A percentile compares a stretch with the other conserved stretches of the same genome.
Evolutionary conservation across 129 eudicot species (phyloP).

Genomic region (Erigeron canadensis): DNA sequence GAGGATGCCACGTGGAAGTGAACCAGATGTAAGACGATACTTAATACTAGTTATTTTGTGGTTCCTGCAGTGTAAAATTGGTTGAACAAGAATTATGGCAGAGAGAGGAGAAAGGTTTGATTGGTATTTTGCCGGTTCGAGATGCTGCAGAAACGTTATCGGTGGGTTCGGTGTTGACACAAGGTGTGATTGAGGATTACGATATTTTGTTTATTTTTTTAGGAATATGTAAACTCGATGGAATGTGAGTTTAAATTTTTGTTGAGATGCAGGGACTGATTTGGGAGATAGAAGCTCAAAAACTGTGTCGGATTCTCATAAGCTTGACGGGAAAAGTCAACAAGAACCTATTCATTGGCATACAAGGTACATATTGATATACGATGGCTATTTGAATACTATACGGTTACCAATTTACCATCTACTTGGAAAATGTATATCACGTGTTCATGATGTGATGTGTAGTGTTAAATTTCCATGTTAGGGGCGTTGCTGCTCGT

Average conservation of each 20-base stretch:
- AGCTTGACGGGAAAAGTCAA: slow-evolving; percentile 67
- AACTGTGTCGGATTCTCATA: slow-evolving; percentile 56
- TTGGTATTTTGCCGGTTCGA: slow-evolving; percentile 89
- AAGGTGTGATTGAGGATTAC: slow-evolving; percentile 52
- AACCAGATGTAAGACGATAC: neutral
- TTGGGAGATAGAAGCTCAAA: slow-evolving; percentile 59
- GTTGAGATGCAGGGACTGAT: slow-evolving; percentile 52
- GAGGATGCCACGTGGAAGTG: too few relatives aligned
- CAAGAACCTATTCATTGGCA: slow-evolving; percentile 95
- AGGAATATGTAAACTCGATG: slow-evolving; percentile 7
- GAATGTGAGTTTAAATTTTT: neutral
- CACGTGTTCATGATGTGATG: slow-evolving; percentile 25
- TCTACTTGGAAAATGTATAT: slow-evolving; percentile 7
- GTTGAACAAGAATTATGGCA: slow-evolving; percentile 99
- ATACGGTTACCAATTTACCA: neutral
- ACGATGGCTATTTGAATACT: neutral
- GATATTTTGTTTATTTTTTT: slow-evolving; percentile 3
- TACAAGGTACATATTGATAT: slow-evolving; percentile 53
- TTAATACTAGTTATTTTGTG: slow-evolving; percentile 10
- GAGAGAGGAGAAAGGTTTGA: slow-evolving; percentile 94
- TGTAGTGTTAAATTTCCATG: slow-evolving; percentile 19
- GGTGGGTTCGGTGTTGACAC: slow-evolving; percentile 56
- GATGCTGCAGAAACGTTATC: slow-evolving; percentile 71
- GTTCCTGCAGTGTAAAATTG: slow-evolving; percentile 68
- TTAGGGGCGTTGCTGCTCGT: slow-evolving; percentile 99